A percentile compares a stretch with the other conserved stretches of the same genome.
Conservation (phyloP, 176 grass and related monocot species). For the Oryza coarctata region DNA sequence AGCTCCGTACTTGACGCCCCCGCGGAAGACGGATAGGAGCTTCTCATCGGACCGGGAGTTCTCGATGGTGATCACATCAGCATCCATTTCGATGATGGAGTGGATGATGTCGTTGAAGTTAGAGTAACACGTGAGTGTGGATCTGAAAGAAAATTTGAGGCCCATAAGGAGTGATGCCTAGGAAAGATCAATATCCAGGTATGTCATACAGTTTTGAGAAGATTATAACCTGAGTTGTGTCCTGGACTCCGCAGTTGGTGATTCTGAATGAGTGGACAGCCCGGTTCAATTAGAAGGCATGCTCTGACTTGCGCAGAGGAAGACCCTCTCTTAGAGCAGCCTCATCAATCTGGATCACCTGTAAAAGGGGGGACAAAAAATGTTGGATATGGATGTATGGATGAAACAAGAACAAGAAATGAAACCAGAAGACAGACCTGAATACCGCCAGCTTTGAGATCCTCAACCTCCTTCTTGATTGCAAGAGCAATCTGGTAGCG, state of each 20-base stretch:
- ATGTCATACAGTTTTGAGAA: slow-evolving; percentile 14
- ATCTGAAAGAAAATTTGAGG: slow-evolving; percentile 45
- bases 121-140: slow-evolving; percentile 96
- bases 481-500: slow-evolving; percentile 98
- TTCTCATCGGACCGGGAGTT: slow-evolving; percentile 92
- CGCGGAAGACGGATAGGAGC: slow-evolving; percentile 86
- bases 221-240: slow-evolving; percentile 79
- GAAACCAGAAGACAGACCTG: slow-evolving; percentile 45
- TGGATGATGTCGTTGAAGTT: slow-evolving; percentile 99
- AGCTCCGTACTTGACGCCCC: slow-evolving; percentile 81
- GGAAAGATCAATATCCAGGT: neutral
- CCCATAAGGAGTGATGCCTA: neutral
- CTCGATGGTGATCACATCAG: slow-evolving; percentile 94
- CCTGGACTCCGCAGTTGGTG: slow-evolving; percentile 79
- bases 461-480: slow-evolving; percentile 96
- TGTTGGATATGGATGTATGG: neutral
- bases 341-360: slow-evolving; percentile 99
- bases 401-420: slow-evolving; percentile 9
- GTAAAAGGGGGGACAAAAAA: neutral
- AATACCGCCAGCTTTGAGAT: slow-evolving; percentile 84
- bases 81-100: slow-evolving; percentile 97
- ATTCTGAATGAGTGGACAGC: slow-evolving; percentile 97
- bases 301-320: slow-evolving; percentile 85
- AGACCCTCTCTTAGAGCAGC: slow-evolving; percentile 89
- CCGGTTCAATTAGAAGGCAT: slow-evolving; percentile 93